A percentile compares a stretch with the other conserved stretches of the same genome.
These are phyloP conservation scores for Candida sanyaensis DNA, from an alignment of 1,139 yeast genomes.

Conservation along the genomic window DNA sequence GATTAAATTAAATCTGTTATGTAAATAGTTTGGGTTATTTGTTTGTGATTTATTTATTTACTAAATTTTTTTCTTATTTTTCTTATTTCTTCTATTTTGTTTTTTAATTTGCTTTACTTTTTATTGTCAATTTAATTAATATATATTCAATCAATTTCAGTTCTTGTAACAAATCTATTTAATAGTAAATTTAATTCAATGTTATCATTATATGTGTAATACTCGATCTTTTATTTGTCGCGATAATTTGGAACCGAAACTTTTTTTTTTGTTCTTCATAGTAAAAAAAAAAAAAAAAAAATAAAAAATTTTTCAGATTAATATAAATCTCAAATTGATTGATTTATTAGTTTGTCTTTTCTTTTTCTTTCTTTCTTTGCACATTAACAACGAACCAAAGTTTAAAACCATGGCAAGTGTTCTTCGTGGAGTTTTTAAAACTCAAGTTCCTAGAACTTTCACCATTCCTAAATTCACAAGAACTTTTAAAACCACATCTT, in stretches of 20 bases:
- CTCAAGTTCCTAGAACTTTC: constrained; percentile 1
- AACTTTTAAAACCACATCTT: constrained; percentile 13
- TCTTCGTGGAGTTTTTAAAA: constrained; percentile 15
- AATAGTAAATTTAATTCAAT: too few species aligned
- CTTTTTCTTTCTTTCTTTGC: neutral
- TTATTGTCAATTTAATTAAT: neutral
- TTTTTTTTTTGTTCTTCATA: neutral
- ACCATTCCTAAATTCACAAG: constrained; percentile 2
- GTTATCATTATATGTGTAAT: neutral
- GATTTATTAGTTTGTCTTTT: too few species aligned
- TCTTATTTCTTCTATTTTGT: too few species aligned
- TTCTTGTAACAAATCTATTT: neutral
- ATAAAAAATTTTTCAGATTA: constrained; percentile 2
- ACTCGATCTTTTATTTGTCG: neutral
- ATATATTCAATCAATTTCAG: neutral
- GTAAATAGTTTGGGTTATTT: neutral
- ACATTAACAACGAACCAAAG: neutral
- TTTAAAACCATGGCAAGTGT: constrained; percentile 14
- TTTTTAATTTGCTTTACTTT: neutral
- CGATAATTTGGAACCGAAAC: neutral
- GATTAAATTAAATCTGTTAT: constrained; percentile 17
- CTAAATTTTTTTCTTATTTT: neutral
- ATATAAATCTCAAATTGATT: neutral
- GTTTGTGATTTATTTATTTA: constrained; percentile 7
- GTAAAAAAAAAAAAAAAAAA: neutral